Evolutionary conservation across 495 filamentous ascomycete genomes (phyloP).

Genomic region (Aspergillus incahuasiensis): DNA sequence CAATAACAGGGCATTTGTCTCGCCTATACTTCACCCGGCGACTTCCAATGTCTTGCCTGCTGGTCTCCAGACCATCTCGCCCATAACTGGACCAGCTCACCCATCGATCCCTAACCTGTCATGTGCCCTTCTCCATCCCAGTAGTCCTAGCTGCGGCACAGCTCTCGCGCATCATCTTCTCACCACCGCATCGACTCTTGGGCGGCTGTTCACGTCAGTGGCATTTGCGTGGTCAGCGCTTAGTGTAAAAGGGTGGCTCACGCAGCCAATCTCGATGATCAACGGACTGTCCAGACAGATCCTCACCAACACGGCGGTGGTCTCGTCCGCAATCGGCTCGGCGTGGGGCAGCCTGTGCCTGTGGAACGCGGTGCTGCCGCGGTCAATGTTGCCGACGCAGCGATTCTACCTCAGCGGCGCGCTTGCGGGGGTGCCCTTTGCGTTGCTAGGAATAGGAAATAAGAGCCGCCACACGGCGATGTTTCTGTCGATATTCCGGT

Average conservation of each 20-base stretch:
- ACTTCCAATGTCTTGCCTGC: slow-evolving; percentile 59
- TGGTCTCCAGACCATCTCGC: slow-evolving; percentile 61
- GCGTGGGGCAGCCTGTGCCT: slow-evolving; percentile 86
- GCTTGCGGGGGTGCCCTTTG: slow-evolving; percentile 72
- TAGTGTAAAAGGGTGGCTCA: slow-evolving; percentile 58
- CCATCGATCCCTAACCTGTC: slow-evolving; percentile 76
- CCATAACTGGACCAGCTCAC: slow-evolving; percentile 78
- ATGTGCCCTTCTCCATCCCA: slow-evolving; percentile 88
- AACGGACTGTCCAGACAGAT: slow-evolving; percentile 56
- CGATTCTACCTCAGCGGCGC: slow-evolving; percentile 87
- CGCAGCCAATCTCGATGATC: slow-evolving; percentile 60
- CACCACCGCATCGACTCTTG: slow-evolving; percentile 70
- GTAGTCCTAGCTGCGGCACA: slow-evolving; percentile 76
- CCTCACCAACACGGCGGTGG: slow-evolving; percentile 65
- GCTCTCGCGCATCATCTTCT: slow-evolving; percentile 82
- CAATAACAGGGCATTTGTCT: slow-evolving; percentile 58
- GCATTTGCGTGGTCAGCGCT: slow-evolving; percentile 66
- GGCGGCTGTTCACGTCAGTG: slow-evolving; percentile 67
- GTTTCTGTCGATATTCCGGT: slow-evolving; percentile 66
- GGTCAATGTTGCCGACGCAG: slow-evolving; percentile 67
- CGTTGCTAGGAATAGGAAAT: slow-evolving; percentile 59
- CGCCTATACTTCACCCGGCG: slow-evolving; percentile 80
- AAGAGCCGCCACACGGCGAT: slow-evolving; percentile 50
- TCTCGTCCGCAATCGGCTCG: slow-evolving; percentile 73
- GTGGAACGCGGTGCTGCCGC: slow-evolving; percentile 72